Percentiles rank a stretch among this genome's conserved stretches.
Conservation (phyloP, 2,329 filamentous ascomycete genomes). For the Botrytis pseudocinerea region DNA sequence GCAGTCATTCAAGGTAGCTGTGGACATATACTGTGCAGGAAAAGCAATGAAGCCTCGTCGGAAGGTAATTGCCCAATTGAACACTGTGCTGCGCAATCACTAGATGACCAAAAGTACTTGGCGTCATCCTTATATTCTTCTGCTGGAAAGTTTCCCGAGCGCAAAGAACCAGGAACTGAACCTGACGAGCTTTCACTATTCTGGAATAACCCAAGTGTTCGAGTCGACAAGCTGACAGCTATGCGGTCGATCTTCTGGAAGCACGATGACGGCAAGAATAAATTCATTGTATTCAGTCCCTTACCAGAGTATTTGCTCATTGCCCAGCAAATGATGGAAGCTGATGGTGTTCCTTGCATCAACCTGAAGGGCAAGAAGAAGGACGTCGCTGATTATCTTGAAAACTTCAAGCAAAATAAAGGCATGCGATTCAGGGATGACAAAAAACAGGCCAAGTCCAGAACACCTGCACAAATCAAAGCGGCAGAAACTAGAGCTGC, state of each 20-base stretch:
- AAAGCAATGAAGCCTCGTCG: not conserved
- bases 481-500: not conserved
- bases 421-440: not conserved
- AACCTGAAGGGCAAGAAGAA: not conserved
- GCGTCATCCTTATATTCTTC: constrained; percentile 2
- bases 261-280: not conserved
- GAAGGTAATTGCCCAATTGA: not conserved
- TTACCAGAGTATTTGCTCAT: not conserved
- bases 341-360: constrained; percentile 1
- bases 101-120: not conserved
- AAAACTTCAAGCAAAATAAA: not conserved
- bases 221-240: constrained; percentile 1
- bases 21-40: not conserved
- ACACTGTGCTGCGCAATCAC: not conserved
- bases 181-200: not conserved
- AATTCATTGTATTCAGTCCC: constrained; percentile 9
- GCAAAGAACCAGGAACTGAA: not conserved
- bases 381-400: not conserved
- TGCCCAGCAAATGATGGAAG: not conserved
- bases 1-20: constrained; percentile 8
- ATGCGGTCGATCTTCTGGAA: not conserved
- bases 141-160: not conserved
- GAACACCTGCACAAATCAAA: not conserved
- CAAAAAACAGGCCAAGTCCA: not conserved
- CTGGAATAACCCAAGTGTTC: constrained; percentile 2